Evolutionary conservation across 306 rosid genomes (phyloP).

Genomic region (Gillenia trifoliata): DNA sequence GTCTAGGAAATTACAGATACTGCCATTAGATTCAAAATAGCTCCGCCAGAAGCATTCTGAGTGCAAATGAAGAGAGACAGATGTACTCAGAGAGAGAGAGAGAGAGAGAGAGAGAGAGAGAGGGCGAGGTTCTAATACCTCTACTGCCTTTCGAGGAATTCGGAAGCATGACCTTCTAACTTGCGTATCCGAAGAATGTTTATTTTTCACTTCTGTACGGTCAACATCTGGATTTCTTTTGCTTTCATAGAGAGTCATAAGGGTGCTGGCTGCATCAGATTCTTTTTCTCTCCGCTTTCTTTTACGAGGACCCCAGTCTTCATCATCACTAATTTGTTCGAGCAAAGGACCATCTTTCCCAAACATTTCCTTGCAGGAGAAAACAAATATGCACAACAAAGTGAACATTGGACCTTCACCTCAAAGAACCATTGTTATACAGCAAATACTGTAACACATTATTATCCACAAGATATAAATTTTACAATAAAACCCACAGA

Average conservation of each 20-base stretch:
- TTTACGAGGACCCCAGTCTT: slow-evolving; percentile 90
- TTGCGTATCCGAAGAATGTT: slow-evolving; percentile 25
- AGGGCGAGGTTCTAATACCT: slow-evolving; percentile 41
- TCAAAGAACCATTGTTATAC: background rate
- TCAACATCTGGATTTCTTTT: slow-evolving; percentile 38
- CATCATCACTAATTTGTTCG: slow-evolving; percentile 83
- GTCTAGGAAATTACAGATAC: background rate
- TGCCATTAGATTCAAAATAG: background rate
- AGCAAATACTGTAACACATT: background rate
- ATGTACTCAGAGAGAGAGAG: background rate
- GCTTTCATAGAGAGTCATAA: slow-evolving; percentile 73
- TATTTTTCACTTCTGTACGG: slow-evolving; percentile 9
- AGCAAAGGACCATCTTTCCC: slow-evolving; percentile 66
- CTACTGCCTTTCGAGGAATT: slow-evolving; percentile 65
- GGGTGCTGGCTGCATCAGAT: slow-evolving; percentile 76
- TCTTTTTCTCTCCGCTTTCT: slow-evolving; percentile 70
- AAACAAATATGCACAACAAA: background rate
- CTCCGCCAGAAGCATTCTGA: background rate
- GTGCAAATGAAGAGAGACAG: background rate
- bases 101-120: background rate
- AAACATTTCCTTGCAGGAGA: slow-evolving; percentile 70
- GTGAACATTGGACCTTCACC: background rate
- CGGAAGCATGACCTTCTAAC: slow-evolving; percentile 55
- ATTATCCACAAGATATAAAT: background rate
- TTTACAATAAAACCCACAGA: background rate